Percentiles rank a stretch among this genome's conserved stretches.
Evolutionary conservation across 169 alveolate species (phyloP).

Genomic region (Plasmodium berghei): DNA sequence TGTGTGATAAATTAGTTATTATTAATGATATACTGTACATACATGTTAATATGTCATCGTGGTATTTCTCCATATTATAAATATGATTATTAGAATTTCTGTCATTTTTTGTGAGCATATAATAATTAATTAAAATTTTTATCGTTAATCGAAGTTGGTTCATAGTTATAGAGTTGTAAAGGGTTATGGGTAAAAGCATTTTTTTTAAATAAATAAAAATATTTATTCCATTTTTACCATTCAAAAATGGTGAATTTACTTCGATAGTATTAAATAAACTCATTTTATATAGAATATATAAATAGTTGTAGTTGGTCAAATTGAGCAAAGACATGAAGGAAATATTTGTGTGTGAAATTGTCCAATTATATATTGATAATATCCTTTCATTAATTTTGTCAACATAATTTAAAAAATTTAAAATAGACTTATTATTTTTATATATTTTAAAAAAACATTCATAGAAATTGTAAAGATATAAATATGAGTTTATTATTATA

Average conservation of each 20-base stretch:
- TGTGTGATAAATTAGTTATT: constrained; percentile 40
- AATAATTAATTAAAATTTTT: constrained; percentile 38
- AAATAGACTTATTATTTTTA: background rate
- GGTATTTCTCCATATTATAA: constrained; percentile 7
- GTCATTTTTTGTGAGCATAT: background rate
- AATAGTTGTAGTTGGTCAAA: constrained; percentile 58
- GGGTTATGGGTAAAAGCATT: constrained; percentile 58
- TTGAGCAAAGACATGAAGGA: constrained; percentile 36
- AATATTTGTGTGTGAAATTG: constrained; percentile 54
- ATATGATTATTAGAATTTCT: background rate
- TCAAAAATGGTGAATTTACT: too few relatives aligned
- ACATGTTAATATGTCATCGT: constrained; percentile 62
- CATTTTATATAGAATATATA: constrained; percentile 38
- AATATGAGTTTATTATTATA: constrained; percentile 17
- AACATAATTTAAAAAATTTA: constrained; percentile 28
- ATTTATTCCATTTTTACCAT: constrained; percentile 2
- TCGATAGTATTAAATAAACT: too few relatives aligned
- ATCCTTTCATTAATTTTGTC: constrained; percentile 65
- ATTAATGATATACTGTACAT: constrained; percentile 51
- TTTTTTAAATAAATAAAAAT: constrained; percentile 40
- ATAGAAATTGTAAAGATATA: constrained; percentile 54
- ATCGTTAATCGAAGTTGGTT: constrained; percentile 62
- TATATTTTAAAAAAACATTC: constrained; percentile 16
- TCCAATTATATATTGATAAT: constrained; percentile 70
- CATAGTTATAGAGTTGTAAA: constrained; percentile 41